Base-by-base conservation (phyloP, 768 basidiomycete species). In the Boletus sensibilis region DNA sequence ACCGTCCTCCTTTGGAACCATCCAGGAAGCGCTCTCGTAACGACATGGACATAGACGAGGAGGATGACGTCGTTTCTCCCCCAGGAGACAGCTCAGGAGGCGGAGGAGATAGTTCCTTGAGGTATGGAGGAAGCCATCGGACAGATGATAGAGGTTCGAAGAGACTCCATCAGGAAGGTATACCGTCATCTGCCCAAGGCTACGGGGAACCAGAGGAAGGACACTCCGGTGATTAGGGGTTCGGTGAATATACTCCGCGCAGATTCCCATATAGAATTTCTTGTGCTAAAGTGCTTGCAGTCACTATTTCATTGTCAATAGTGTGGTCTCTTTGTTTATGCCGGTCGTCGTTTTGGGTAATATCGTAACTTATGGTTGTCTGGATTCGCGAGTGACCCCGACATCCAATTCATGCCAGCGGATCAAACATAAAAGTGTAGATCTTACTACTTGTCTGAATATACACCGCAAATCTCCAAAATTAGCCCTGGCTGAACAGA, bases 41-140 rank as follows among this genome's bases (percentile, higher is more conserved):
- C 48, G 86, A 87, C 52, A 83, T 86, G 83, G 86, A 88, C 40
- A 75, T 81, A 46, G 84, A 85, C 53, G 81, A 73, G 44, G 80
- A 80, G 29, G 75, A 79, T 73, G 80, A 81, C 68, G 76, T 73
- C 60, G 74, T 52, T 53, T 68, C 72, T 21, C 70, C 63, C 57
- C 65, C 58, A 23, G 68, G 62, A 46, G 64, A 62, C 58, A 65
- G 54, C 56, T 67, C 62, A 69, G 68, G 61, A 59, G 66, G 57
- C 49, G 65, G 68, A 38, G 68, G 64, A 51, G 71, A 67, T 53
- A 64, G 64, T 51, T 56, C 65, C 33, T 56, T 68, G 58, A 69
- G 64, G 55, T 81, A 77, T 58, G 67, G 63, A 25, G 70, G 71
- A 55, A 72, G 65, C 44, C 71, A 76, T 64, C 68, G 74, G 44